Conservation (phyloP, 176 grass and related monocot species). For the Juncus inflexus region DNA sequence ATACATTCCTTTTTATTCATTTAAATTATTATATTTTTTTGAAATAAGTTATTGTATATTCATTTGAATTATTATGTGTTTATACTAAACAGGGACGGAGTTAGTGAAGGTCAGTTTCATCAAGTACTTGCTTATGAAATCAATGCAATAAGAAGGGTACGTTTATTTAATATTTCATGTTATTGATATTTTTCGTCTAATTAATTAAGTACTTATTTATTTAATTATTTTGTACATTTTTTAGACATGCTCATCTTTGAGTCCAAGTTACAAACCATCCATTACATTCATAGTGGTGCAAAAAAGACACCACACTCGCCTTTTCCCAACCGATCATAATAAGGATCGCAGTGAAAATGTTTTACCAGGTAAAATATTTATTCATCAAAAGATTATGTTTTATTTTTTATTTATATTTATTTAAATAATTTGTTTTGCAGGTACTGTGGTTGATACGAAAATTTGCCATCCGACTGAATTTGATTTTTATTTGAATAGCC, state of each 20-base stretch:
- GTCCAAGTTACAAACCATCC: constrained; percentile 89
- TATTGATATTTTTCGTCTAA: constrained; percentile 20
- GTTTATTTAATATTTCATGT: not conserved
- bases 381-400: not conserved
- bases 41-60: not conserved
- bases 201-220: not conserved
- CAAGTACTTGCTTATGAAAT: constrained; percentile 94
- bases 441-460: constrained; percentile 88
- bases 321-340: constrained; percentile 90
- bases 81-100: constrained; percentile 48
- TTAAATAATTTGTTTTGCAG: constrained; percentile 27
- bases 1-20: not conserved
- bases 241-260: constrained; percentile 81
- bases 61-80: not conserved
- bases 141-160: constrained; percentile 90
- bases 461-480: constrained; percentile 99
- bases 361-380: constrained; percentile 53
- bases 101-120: constrained; percentile 92
- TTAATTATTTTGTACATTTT: not conserved
- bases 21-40: not conserved
- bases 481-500: constrained; percentile 95
- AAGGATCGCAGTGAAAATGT: constrained; percentile 96
- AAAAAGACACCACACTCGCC: constrained; percentile 89
- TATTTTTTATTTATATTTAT: not conserved
- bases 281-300: constrained; percentile 97